Percentiles rank a stretch among this genome's conserved stretches.
Conservation (phyloP, 2,329 filamentous ascomycete species). For the Leptographium galeiforme region DNA sequence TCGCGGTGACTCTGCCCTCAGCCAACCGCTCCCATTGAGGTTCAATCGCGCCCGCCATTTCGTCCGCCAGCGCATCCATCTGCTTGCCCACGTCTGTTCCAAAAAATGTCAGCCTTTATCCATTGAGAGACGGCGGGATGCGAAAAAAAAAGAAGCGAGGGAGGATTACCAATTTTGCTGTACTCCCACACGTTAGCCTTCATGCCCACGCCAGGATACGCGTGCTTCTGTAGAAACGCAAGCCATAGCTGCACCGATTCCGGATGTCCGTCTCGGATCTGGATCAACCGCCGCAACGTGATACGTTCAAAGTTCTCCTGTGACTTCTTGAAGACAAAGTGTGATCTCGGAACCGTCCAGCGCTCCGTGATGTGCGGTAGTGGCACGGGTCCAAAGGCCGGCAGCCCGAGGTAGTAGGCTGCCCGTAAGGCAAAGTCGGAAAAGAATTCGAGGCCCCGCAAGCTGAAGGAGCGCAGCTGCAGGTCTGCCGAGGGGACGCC, state of each 20-base stretch:
- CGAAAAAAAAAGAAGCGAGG: background rate
- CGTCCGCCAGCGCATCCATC: constrained; percentile 35
- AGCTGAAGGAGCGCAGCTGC: constrained; percentile 80
- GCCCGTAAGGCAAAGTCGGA: constrained; percentile 87
- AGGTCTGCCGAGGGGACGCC: constrained; percentile 81
- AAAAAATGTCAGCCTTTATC: background rate
- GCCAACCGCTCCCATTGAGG: constrained; percentile 43
- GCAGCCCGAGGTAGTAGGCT: constrained; percentile 83
- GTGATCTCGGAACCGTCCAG: constrained; percentile 81
- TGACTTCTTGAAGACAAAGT: constrained; percentile 93
- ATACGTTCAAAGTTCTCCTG: constrained; percentile 97
- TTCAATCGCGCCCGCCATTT: constrained; percentile 28
- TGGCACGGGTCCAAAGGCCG: constrained; percentile 73
- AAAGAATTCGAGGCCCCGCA: constrained; percentile 87
- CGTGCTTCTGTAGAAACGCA: constrained; percentile 80
- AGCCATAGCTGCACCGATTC: constrained; percentile 87
- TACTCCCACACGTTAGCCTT: constrained; percentile 97
- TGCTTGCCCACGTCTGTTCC: constrained; percentile 33
- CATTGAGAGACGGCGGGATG: background rate
- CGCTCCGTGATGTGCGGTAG: constrained; percentile 77
- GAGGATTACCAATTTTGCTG: constrained; percentile 50
- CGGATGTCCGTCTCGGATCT: constrained; percentile 83
- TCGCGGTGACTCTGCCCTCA: constrained; percentile 34
- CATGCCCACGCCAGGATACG: constrained; percentile 94
- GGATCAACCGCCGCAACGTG: constrained; percentile 72